phyloP scores from a whole-genome alignment of 2,329 filamentous ascomycete genomes.

The Paecilomyces fulvus region DNA sequence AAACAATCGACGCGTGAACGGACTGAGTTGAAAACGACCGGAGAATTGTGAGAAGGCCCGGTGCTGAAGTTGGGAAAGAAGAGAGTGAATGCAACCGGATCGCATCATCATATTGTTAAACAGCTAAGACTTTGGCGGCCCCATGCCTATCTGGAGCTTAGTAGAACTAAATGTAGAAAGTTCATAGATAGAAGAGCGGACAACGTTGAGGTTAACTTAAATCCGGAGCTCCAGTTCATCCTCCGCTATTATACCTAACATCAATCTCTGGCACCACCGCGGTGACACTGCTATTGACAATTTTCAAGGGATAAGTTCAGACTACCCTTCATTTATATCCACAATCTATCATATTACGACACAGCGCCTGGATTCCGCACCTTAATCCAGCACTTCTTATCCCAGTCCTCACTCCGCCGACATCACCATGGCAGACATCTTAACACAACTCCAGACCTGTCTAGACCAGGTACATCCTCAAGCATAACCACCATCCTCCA shows the following conservation, averaged over 20 bases:
- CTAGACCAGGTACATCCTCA: slow-evolving; percentile 35
- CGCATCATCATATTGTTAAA: not conserved
- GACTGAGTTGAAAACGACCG: slow-evolving; percentile 5
- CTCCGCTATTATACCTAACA: too few species aligned
- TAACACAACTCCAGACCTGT: slow-evolving; percentile 44
- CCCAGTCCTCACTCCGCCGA: not conserved
- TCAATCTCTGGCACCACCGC: not conserved
- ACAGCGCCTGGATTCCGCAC: not conserved
- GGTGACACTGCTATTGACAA: too few species aligned
- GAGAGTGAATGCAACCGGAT: not conserved
- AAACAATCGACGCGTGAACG: slow-evolving; percentile 28
- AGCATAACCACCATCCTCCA: not conserved
- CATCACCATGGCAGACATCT: slow-evolving; percentile 35
- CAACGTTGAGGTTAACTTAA: not conserved
- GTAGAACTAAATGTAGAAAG: not conserved
- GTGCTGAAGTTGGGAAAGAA: not conserved
- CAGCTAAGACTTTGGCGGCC: not conserved
- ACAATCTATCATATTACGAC: not conserved
- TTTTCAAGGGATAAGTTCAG: too few species aligned
- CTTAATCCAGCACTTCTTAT: not conserved
- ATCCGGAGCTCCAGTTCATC: not conserved
- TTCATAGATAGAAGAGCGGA: not conserved
- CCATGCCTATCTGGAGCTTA: not conserved
- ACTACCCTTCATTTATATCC: not conserved
- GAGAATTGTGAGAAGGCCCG: slow-evolving; percentile 5